phyloP scores from a whole-genome alignment of 2,329 filamentous ascomycete species.

The Dactylellina drechsleri region DNA sequence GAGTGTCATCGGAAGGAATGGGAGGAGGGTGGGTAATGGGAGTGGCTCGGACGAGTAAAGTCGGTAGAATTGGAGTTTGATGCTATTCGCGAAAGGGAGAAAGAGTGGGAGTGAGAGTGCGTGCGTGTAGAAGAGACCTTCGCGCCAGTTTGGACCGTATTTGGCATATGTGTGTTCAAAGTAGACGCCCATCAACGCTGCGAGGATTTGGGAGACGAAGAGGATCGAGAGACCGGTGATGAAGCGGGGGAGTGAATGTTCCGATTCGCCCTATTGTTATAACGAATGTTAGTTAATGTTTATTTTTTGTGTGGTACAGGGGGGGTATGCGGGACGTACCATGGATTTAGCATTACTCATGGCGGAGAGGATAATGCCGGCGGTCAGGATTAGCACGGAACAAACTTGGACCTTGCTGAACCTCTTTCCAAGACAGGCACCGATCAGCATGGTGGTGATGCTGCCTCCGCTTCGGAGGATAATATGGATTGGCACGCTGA shows the following conservation, averaged over 20 bases:
- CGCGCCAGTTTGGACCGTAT: slow-evolving; percentile 88
- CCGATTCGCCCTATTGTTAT: slow-evolving; percentile 55
- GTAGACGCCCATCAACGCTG: slow-evolving; percentile 93
- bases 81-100: slow-evolving; percentile 74
- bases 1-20: slow-evolving; percentile 60
- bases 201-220: slow-evolving; percentile 86
- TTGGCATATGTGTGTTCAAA: slow-evolving; percentile 87
- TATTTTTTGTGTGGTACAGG: slow-evolving; percentile 25
- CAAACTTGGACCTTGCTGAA: slow-evolving; percentile 80
- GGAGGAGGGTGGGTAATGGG: slow-evolving; percentile 41
- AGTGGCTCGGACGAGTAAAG: slow-evolving; percentile 74
- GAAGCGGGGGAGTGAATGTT: slow-evolving; percentile 65
- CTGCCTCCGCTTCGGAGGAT: slow-evolving; percentile 94
- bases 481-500: slow-evolving; percentile 95
- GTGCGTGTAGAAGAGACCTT: slow-evolving; percentile 94
- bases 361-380: slow-evolving; percentile 86
- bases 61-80: slow-evolving; percentile 72
- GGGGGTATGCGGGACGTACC: slow-evolving; percentile 64
- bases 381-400: slow-evolving; percentile 82
- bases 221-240: slow-evolving; percentile 81
- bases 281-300: not conserved
- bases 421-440: slow-evolving; percentile 83
- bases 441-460: slow-evolving; percentile 93
- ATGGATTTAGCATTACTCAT: slow-evolving; percentile 89
- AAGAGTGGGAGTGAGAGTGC: slow-evolving; percentile 80